Base-by-base conservation (phyloP, 768 basidiomycete species). In the Lenzites betulinus region DNA sequence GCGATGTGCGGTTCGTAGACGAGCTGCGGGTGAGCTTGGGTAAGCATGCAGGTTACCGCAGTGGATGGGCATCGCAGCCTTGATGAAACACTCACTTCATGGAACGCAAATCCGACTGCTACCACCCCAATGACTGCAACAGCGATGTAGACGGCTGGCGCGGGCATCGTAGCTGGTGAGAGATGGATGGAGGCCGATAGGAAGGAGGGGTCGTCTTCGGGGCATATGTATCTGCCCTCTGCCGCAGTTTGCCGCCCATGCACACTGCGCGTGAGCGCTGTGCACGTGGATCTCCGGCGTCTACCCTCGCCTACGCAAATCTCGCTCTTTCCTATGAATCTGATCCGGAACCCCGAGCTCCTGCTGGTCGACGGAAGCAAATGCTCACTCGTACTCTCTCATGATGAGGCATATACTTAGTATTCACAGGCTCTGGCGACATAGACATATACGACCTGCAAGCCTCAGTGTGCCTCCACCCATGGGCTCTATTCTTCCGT, bases 1-100 rank as follows among this genome's bases (percentile, higher is more conserved):
- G 85, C 86, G 58, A 89, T 79, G 59, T 88, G 86, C 11, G 87
- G 87, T 62, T 87, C 86, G 58, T 87, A 89, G 28, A 90, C 81
- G 56, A 85, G 84, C 88, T 90, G 59, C 18, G 13, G 51, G 38
- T 3, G 38, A 23, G 28, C 20, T 6, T 50, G 18, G 18, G 44
- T 54, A 36, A 59, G 52, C 44, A 51, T 20, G 38, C 38, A 13
- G 15, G 23, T 39, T 43, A 51, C 35, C 46, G 41, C n/a, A 58
- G n/a, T 36, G n/a, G 5, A 44, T 23, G 8, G 7, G 13, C 13
- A 41, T 46, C 30, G 22, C 15, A 51, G 46, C 11, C 25, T 18
- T 43, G 38, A 36, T 22, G 22, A 44, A 28, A 16, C 7, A 70
- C 77, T 42, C 54, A 86, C 86, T 79, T 87, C 81, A 65, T 85